phyloP scores from a whole-genome alignment of 1,284 basidiomycete species.

The Ceratobasidium papillatum region DNA sequence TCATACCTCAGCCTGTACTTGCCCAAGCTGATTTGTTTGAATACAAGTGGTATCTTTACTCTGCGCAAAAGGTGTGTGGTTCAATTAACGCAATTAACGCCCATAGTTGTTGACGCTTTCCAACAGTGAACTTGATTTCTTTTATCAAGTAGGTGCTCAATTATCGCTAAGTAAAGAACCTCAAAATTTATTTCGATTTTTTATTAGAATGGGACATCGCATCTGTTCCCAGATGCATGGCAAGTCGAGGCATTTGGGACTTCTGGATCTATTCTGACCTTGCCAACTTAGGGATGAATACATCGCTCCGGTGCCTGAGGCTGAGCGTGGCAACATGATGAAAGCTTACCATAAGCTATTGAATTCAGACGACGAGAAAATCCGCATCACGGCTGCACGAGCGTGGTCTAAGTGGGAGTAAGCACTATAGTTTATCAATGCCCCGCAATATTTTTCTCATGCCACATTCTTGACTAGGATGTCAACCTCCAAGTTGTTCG shows the following conservation, averaged over 20 bases:
- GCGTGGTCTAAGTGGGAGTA: slow-evolving; percentile 93
- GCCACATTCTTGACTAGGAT: slow-evolving; percentile 60
- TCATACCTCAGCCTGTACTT: not conserved
- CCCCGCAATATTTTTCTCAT: not conserved
- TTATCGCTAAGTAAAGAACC: not conserved
- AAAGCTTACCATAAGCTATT: slow-evolving; percentile 85
- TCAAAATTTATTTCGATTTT: not conserved
- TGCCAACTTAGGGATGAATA: slow-evolving; percentile 75
- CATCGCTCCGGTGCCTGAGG: slow-evolving; percentile 79
- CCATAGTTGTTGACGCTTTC: slow-evolving; percentile 8
- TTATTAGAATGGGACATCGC: slow-evolving; percentile 56
- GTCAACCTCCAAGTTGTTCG: slow-evolving; percentile 76
- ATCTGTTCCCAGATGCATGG: slow-evolving; percentile 91
- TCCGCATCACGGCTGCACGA: slow-evolving; percentile 75
- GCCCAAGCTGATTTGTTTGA: not conserved
- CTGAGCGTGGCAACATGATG: slow-evolving; percentile 81
- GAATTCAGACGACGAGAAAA: slow-evolving; percentile 75
- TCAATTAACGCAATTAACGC: not conserved
- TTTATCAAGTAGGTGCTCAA: slow-evolving; percentile 73
- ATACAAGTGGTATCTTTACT: slow-evolving; percentile 83
- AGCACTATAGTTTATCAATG: slow-evolving; percentile 50
- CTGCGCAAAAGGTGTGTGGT: slow-evolving; percentile 70
- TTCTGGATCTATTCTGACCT: not conserved
- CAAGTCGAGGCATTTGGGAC: slow-evolving; percentile 50
- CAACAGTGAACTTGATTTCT: slow-evolving; percentile 83